phyloP scores from a whole-genome alignment of 1,284 basidiomycete genomes.

The Tremellales sp. region DNA sequence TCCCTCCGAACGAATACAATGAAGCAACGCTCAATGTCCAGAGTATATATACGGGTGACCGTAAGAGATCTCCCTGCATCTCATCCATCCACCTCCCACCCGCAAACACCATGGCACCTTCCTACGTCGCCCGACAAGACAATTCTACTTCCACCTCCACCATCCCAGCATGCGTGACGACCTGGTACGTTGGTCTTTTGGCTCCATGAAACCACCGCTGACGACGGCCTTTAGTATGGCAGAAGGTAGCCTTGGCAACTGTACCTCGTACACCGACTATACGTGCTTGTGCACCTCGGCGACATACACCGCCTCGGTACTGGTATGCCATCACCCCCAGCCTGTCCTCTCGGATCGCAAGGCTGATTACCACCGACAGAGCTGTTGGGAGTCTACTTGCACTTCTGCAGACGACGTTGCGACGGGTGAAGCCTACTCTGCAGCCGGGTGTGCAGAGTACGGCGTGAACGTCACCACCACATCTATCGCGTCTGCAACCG shows the following conservation, averaged over 20 bases:
- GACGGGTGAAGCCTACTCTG: slow-evolving; percentile 17
- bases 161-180: slow-evolving; percentile 12
- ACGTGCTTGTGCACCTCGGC: slow-evolving; percentile 21
- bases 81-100: not conserved
- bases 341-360: not conserved
- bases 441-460: slow-evolving; percentile 15
- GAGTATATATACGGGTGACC: too few relatives aligned
- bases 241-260: slow-evolving; percentile 13
- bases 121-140: too few relatives aligned
- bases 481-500: not conserved
- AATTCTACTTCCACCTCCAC: too few relatives aligned
- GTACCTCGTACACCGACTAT: slow-evolving; percentile 14
- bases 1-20: too few relatives aligned
- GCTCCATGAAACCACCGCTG: not conserved
- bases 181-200: slow-evolving; percentile 10
- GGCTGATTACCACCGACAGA: slow-evolving; percentile 7
- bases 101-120: not conserved
- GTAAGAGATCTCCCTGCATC: too few relatives aligned
- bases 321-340: slow-evolving; percentile 5
- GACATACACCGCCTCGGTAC: slow-evolving; percentile 20
- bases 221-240: slow-evolving; percentile 14
- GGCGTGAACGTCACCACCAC: slow-evolving; percentile 2
- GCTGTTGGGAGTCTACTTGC: slow-evolving; percentile 17
- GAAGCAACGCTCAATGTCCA: too few relatives aligned
- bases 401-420: slow-evolving; percentile 12